Evolutionary conservation across 345 rosid species (phyloP).

Genomic region (Gossypium bickii): DNA sequence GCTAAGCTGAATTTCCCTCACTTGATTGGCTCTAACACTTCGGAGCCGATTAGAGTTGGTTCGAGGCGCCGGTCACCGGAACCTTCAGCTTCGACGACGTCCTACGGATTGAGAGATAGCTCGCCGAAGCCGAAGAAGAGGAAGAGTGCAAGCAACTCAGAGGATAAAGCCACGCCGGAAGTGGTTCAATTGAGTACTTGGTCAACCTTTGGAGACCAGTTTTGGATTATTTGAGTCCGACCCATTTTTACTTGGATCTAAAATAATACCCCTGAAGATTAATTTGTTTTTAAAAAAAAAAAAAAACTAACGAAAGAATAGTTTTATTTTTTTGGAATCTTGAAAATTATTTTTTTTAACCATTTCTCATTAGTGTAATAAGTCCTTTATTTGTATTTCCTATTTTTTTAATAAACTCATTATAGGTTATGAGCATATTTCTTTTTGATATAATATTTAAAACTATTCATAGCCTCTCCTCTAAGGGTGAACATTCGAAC

Average conservation of each 20-base stretch:
- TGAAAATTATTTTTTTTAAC: no score
- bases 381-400: no score
- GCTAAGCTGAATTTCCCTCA: constrained; percentile 62
- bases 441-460: no score
- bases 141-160: background rate
- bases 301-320: no score
- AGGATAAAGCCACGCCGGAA: background rate
- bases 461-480: rapidly evolving
- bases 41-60: constrained; percentile 40
- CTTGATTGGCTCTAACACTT: constrained; percentile 36
- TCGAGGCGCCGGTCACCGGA: constrained; percentile 35
- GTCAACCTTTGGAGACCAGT: background rate
- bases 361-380: no score
- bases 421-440: rapidly evolving
- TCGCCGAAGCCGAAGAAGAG: constrained; percentile 11
- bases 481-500: no score
- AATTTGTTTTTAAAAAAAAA: no score
- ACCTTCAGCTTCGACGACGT: background rate
- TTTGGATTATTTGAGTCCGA: background rate
- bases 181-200: constrained; percentile 4
- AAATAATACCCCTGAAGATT: no score
- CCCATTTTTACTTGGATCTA: no score
- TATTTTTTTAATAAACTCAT: no score
- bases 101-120: background rate
- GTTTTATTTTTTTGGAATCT: no score